Evolutionary conservation across 805 yeast species (phyloP).

Genomic region (Lachancea fermentati): DNA sequence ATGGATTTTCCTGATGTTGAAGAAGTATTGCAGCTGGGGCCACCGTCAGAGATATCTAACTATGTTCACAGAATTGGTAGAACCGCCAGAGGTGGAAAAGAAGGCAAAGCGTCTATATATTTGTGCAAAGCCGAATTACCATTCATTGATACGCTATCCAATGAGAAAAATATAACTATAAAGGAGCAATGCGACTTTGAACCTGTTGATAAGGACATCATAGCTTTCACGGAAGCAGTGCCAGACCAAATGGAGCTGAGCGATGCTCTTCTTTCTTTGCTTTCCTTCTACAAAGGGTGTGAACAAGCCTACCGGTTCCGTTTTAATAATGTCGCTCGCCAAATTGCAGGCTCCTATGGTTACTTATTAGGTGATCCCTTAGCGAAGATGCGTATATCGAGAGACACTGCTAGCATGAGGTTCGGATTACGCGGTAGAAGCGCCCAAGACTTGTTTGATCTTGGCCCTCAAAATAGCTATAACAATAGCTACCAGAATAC

Average conservation of each 20-base stretch:
- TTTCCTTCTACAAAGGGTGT: conserved; percentile 35
- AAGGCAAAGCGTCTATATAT: conserved; percentile 65
- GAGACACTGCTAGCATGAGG: conserved; percentile 13
- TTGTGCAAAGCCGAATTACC: conserved; percentile 50
- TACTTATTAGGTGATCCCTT: conserved; percentile 20
- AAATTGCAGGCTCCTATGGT: conserved; percentile 24
- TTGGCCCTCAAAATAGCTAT: conserved; percentile 5
- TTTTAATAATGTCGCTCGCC: conserved; percentile 16
- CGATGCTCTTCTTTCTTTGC: conserved; percentile 32
- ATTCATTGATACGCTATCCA: conserved; percentile 45
- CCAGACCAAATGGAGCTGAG: conserved; percentile 25
- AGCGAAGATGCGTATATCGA: conserved; percentile 19
- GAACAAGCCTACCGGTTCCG: conserved; percentile 31
- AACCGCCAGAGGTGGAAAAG: conserved; percentile 87
- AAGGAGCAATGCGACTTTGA: conserved; percentile 38
- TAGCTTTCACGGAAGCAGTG: conserved; percentile 23
- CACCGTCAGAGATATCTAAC: conserved; percentile 68
- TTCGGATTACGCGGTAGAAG: conserved; percentile 21
- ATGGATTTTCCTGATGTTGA: conserved; percentile 88
- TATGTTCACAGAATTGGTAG: conserved; percentile 93
- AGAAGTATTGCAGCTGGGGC: conserved; percentile 78
- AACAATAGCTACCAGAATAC: conserved; percentile 1
- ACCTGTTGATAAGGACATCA: conserved; percentile 28
- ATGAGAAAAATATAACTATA: conserved; percentile 52
- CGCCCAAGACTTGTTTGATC: conserved; percentile 21